phyloP scores from a whole-genome alignment of 1,284 basidiomycete species.

The Clitocybe nebularis region DNA sequence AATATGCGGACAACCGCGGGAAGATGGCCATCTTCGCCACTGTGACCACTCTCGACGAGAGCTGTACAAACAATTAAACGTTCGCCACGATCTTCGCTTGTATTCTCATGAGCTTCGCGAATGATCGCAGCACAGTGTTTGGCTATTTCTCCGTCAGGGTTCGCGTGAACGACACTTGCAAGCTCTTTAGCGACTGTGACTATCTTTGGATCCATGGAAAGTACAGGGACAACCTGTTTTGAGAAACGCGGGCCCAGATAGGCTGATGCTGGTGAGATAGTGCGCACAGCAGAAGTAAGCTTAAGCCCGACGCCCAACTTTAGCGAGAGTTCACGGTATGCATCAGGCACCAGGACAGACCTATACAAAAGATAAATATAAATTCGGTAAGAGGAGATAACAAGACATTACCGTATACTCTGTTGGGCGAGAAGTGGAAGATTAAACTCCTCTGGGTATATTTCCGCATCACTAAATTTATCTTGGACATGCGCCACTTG shows the following conservation, averaged over 20 bases:
- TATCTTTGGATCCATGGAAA: slow-evolving; percentile 55
- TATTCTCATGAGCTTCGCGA: slow-evolving; percentile 46
- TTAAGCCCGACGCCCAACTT: slow-evolving; percentile 50
- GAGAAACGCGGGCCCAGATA: slow-evolving; percentile 52
- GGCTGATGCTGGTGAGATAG: slow-evolving; percentile 51
- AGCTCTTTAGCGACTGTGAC: slow-evolving; percentile 49
- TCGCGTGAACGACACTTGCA: slow-evolving; percentile 42
- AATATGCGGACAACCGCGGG: slow-evolving; percentile 46
- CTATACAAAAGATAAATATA: too few species aligned
- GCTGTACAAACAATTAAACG: slow-evolving; percentile 50
- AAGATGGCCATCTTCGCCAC: slow-evolving; percentile 35
- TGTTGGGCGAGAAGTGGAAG: slow-evolving; percentile 45
- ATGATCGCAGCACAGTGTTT: slow-evolving; percentile 51
- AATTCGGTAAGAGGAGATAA: neutral
- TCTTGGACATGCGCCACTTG: slow-evolving; percentile 42
- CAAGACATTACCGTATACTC: slow-evolving; percentile 38
- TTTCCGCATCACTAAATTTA: slow-evolving; percentile 41
- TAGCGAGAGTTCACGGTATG: slow-evolving; percentile 37
- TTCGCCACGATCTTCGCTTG: slow-evolving; percentile 40
- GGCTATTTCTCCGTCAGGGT: slow-evolving; percentile 43
- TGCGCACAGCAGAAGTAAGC: slow-evolving; percentile 51
- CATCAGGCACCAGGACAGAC: slow-evolving; percentile 44
- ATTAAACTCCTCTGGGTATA: slow-evolving; percentile 36
- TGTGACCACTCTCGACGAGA: slow-evolving; percentile 47
- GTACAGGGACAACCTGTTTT: slow-evolving; percentile 58